These are phyloP conservation scores for Mortierella sp. DNA, from an alignment of 371 early-diverging fungal species.

Conservation along the genomic window DNA sequence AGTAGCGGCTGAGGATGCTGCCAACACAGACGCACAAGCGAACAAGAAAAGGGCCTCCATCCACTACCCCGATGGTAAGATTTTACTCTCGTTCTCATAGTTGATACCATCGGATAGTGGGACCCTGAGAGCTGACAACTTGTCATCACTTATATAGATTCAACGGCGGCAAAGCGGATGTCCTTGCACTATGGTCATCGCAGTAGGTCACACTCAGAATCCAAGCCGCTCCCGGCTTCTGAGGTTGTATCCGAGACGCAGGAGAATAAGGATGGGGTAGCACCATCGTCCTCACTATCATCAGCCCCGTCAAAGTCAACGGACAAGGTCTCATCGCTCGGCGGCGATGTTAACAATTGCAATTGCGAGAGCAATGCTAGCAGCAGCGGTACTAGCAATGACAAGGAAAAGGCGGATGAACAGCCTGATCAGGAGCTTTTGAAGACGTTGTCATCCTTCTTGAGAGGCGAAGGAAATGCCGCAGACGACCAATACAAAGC, in stretches of 20 bases:
- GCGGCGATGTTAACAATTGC: too few species aligned
- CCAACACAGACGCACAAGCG: constrained; percentile 5
- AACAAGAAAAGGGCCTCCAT: constrained; percentile 42
- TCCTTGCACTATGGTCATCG: constrained; percentile 28
- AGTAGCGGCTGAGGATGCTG: constrained; percentile 10
- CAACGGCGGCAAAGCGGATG: constrained; percentile 31
- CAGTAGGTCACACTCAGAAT: constrained; percentile 50
- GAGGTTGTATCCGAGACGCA: constrained; percentile 15
- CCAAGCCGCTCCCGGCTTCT: constrained; percentile 21
- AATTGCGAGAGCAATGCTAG: too few species aligned
- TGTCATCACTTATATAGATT: constrained; percentile 17
- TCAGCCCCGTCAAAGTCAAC: not conserved
- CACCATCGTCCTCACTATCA: not conserved
- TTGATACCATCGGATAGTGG: not conserved
- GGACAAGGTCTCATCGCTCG: constrained; percentile 1
- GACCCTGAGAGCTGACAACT: not conserved
- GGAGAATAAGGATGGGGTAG: constrained; percentile 6
- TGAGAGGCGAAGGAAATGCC: constrained; percentile 20
- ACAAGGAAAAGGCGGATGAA: not conserved
- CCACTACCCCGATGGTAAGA: constrained; percentile 44
- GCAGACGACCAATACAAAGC: not conserved
- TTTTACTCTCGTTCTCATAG: not conserved
- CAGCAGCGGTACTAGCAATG: not conserved
- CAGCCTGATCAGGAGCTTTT: constrained; percentile 23
- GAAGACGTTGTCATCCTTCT: constrained; percentile 26